Percentiles rank a stretch among this genome's conserved stretches.
These are phyloP conservation scores for Rhazya stricta DNA, from an alignment of 257 asterid species.

Conservation along the genomic window DNA sequence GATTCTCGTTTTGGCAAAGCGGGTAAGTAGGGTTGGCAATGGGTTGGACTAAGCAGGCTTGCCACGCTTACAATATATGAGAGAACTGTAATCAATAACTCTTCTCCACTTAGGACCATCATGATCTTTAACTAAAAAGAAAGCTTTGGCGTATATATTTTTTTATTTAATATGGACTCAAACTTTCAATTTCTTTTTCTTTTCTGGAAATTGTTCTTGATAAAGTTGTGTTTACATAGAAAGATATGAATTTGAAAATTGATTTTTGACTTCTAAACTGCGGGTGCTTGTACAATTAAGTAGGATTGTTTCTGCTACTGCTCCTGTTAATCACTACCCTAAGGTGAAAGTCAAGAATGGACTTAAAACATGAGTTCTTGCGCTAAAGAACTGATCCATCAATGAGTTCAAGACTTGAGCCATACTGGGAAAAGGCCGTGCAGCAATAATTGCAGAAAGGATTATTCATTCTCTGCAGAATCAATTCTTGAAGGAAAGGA, in stretches of 20 bases:
- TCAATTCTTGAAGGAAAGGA: neutral
- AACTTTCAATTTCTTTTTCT: neutral
- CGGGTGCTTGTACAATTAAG: neutral
- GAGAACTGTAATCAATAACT: neutral
- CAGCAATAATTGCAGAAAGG: neutral
- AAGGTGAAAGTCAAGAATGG: neutral
- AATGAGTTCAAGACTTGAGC: neutral
- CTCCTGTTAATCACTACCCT: too few species aligned
- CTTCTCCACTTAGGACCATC: constrained; percentile 27
- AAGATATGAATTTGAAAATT: neutral
- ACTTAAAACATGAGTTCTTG: neutral
- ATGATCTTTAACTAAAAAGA: constrained; percentile 11
- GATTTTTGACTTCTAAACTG: neutral
- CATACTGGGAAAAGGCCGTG: neutral
- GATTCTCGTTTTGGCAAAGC: constrained; percentile 17
- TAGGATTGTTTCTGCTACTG: neutral
- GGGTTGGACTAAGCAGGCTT: constrained; percentile 30
- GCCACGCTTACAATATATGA: constrained; percentile 24
- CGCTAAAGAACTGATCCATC: neutral
- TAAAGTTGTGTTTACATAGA: constrained; percentile 11
- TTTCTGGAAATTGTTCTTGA: neutral
- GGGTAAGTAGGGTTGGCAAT: constrained; percentile 21
- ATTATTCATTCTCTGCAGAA: neutral
- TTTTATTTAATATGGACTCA: neutral
- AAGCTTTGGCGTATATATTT: neutral